Evolutionary conservation across 345 rosid species (phyloP).

Genomic region (Sisymbrium altissimum): DNA sequence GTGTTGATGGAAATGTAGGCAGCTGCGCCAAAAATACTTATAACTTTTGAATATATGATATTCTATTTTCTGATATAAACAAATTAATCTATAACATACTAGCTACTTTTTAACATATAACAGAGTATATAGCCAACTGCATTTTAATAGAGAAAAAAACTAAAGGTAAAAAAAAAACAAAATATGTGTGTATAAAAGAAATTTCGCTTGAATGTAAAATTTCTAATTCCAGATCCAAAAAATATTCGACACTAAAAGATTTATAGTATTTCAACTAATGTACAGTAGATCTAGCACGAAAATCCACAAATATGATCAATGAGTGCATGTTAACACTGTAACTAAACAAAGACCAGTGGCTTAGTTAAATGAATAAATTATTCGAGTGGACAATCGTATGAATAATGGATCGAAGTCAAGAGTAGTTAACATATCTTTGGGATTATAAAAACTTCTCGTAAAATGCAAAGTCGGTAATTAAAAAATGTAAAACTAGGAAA

Average conservation of each 20-base stretch:
- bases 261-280: background rate
- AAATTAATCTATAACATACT: too few species aligned
- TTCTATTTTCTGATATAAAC: too few species aligned
- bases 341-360: background rate
- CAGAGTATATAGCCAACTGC: too few species aligned
- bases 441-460: background rate
- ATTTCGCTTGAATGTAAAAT: too few species aligned
- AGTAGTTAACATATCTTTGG: background rate
- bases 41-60: background rate
- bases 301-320: background rate
- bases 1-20: background rate
- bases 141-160: too few species aligned
- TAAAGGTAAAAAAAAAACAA: too few species aligned
- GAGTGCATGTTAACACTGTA: background rate
- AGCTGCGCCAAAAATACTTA: background rate
- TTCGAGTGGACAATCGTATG: background rate
- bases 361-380: background rate
- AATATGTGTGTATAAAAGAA: too few species aligned
- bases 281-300: background rate
- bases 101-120: too few species aligned
- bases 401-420: background rate
- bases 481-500: slow-evolving; percentile 1
- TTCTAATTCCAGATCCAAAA: too few species aligned
- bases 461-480: background rate
- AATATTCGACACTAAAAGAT: background rate